Base-by-base conservation (phyloP, 2,329 filamentous ascomycete species). In the Pyricularia sp. region DNA sequence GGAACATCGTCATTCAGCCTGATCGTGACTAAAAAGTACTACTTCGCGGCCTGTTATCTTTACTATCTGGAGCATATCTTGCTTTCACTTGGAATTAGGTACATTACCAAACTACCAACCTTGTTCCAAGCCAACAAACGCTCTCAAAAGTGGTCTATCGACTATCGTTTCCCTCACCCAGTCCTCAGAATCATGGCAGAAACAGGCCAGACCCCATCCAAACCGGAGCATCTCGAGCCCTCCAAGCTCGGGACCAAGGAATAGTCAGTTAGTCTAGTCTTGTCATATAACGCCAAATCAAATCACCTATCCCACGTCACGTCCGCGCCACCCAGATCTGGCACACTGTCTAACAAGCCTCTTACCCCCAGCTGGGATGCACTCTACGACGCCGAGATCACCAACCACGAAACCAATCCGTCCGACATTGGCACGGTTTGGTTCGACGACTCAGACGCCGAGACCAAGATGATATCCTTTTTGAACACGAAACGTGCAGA, bases 361-460 rank as follows among this genome's bases (percentile, higher is more conserved):
- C 61, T 64, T 67, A 58, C 36, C 33, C 12, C 71, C 70, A 94
- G 91, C 81, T 94, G 91, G 91, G 89, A 94, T 78, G 81, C 80
- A 25, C 86, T 92, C 71, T 95, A 96, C 82, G 82, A 84, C 0
- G 84, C 82, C 72, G 91, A 95, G 78, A 83, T 93, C 68, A 77
- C 81, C 70, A 94, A 95, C 80, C 87, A 94, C 78, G 80, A 86
- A 68, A 78, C 86, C 71, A 88, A 96, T 80, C 88, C 92, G 11
- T 80, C 86, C 69, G 92, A 97, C 82, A 90, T 90, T 70, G 94
- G 94, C 73, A 97, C 93, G 33, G 89, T 95, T 74, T 99, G 95
- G 95, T 99, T 99, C 85, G 91, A 93, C 77, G 95, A 98, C 81
- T 92, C 93, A 36, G 88, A 91, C 75, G 95, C 95, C 71, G 92